phyloP scores from a whole-genome alignment of 164 flowering plant species.

The Macadamia tetraphylla region DNA sequence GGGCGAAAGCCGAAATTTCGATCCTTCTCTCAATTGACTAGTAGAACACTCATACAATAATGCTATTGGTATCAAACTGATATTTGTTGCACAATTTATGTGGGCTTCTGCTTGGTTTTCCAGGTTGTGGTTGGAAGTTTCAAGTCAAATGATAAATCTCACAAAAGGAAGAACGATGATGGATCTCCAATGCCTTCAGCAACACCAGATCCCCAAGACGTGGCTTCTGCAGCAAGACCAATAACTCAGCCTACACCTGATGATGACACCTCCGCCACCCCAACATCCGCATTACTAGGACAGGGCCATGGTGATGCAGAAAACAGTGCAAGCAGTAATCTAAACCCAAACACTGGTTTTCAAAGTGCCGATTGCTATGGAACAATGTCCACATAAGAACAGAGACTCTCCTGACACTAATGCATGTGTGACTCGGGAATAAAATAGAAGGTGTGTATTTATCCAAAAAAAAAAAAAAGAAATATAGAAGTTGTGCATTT shows the following conservation, averaged over 20 bases:
- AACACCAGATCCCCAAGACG: slow-evolving; percentile 20
- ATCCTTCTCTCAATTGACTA: no score
- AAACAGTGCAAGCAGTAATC: slow-evolving; percentile 19
- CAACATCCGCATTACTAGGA: slow-evolving; percentile 26
- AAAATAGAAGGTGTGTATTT: slow-evolving; percentile 4
- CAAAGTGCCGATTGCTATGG: slow-evolving; percentile 35
- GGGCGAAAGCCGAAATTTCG: no score
- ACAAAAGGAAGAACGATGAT: slow-evolving; percentile 35
- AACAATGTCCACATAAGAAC: slow-evolving; percentile 24
- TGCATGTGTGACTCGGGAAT: slow-evolving; percentile 34
- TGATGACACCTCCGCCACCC: slow-evolving; percentile 18
- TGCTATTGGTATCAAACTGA: no score
- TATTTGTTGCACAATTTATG: background rate
- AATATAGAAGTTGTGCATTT: background rate
- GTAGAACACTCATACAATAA: no score
- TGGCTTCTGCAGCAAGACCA: slow-evolving; percentile 43
- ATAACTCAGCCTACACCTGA: slow-evolving; percentile 43
- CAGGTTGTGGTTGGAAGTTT: slow-evolving; percentile 82
- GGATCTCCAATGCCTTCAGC: slow-evolving; percentile 23
- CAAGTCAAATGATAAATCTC: slow-evolving; percentile 41
- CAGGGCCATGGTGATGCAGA: slow-evolving; percentile 39
- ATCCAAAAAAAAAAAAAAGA: no score
- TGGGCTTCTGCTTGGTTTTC: slow-evolving; percentile 2
- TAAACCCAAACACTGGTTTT: slow-evolving; percentile 19
- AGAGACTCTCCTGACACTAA: slow-evolving; percentile 61